Base-by-base conservation (phyloP, 768 basidiomycete genomes). In the Wakefieldia striispora region DNA sequence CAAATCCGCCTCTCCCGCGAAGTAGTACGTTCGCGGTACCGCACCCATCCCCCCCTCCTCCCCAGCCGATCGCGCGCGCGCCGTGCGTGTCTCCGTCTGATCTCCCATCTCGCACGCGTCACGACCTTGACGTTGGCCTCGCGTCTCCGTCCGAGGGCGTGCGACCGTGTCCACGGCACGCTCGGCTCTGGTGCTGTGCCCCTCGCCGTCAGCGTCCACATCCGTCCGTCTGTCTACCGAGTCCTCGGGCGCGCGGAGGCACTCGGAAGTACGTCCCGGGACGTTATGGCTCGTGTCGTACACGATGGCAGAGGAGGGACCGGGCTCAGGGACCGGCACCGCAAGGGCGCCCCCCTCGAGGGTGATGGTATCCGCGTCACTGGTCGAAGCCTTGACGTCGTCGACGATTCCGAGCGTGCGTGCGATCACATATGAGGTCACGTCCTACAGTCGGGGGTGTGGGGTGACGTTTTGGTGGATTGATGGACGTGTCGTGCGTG, bases 331-430 rank as follows among this genome's bases (percentile, higher is more conserved):
- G 16, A 40, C 39, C n/a, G 48, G 49, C 4, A 40, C 36, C 6
- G 33, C 41, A 24, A 43, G 40, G 11, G 34, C 16, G 33, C 17
- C n/a, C n/a, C 12, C 46, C 6, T 19, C 20, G 6, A 23, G 43
- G n/a, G 41, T 4, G 14, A 35, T n/a, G 3, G 36, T 36, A 20
- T 49, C 40, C 2, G 40, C 65, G 56, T 85, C 86, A 65, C 78
- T 81, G 21, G 86, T 88, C 12, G 86, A 84, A 0, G 87, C 85
- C 63, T 83, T 84, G 44, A 83, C 81, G 51, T 80, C 79, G 66
- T 89, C 88, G 54, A 88, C 78, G 45, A 88, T 77, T 29, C 88
- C 89, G 43, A 92, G 76, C 6, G 88, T 91, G 50, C 89, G 83
- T 12, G 86, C 90, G 62, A 92, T 87, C 49, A 83, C 81, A 59